Conservation (phyloP, 164 flowering plant genomes). For the Tetracentron sinense region DNA sequence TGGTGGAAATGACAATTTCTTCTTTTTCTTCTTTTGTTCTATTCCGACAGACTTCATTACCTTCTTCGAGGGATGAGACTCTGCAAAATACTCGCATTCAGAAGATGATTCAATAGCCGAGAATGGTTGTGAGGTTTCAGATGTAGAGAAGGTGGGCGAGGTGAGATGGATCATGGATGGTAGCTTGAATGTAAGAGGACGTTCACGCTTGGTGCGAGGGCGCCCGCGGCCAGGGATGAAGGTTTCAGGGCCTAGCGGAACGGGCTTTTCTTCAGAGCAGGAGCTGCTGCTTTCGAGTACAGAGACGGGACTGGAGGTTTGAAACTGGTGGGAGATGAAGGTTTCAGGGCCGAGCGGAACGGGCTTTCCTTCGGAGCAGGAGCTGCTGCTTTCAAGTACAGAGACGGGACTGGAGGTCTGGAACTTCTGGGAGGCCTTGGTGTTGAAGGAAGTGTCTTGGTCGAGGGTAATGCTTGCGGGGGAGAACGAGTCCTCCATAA, state of each 20-base stretch:
- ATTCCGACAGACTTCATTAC: constrained; percentile 20
- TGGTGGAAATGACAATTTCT: constrained; percentile 25
- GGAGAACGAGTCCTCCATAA: constrained; percentile 85
- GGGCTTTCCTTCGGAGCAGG: too few relatives aligned
- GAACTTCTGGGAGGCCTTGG: too few relatives aligned
- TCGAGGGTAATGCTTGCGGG: constrained; percentile 50
- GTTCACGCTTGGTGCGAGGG: constrained; percentile 89
- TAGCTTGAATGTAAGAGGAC: constrained; percentile 62
- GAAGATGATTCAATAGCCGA: constrained; percentile 20
- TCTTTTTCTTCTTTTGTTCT: constrained; percentile 54
- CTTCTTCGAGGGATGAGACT: constrained; percentile 41
- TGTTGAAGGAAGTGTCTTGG: constrained; percentile 26
- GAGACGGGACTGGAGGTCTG: too few relatives aligned
- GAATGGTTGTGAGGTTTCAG: constrained; percentile 15
- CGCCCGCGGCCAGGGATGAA: constrained; percentile 47
- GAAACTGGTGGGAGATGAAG: constrained; percentile 41
- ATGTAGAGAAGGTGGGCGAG: constrained; percentile 40
- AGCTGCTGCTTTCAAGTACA: too few relatives aligned
- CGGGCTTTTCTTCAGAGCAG: constrained; percentile 41
- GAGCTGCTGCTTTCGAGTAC: constrained; percentile 84
- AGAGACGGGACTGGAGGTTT: constrained; percentile 71
- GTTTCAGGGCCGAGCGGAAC: too few relatives aligned
- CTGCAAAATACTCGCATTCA: constrained; percentile 47
- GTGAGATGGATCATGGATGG: constrained; percentile 48
- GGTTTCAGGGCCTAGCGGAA: constrained; percentile 35